A percentile compares a stretch with the other conserved stretches of the same genome.
phyloP scores from a whole-genome alignment of 495 filamentous ascomycete genomes.

The Choiromyces venosus region DNA sequence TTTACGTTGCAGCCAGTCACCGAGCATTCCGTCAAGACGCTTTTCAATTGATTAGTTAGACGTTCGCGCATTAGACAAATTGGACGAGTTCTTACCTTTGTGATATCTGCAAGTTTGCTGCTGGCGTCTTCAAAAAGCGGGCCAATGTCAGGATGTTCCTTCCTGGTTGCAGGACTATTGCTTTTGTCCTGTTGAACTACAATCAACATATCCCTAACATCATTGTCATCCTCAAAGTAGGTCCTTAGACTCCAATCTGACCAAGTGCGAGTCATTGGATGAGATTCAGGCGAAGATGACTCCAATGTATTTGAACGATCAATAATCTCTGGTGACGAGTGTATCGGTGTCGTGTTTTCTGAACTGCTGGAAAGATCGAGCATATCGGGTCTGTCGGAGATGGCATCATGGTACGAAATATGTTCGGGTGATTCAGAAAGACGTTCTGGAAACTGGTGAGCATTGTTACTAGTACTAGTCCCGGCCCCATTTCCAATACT shows the following conservation, averaged over 20 bases:
- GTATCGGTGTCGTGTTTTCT: conserved; percentile 53
- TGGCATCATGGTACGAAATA: conserved; percentile 54
- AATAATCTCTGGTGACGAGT: conserved; percentile 60
- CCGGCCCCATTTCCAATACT: conserved; percentile 9
- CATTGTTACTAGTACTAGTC: conserved; percentile 6
- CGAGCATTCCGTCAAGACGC: conserved; percentile 78
- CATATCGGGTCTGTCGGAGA: conserved; percentile 55
- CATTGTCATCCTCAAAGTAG: conserved; percentile 87
- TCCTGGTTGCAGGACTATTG: conserved; percentile 52
- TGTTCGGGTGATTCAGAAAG: conserved; percentile 74
- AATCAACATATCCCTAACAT: conserved; percentile 82
- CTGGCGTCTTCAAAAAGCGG: conserved; percentile 80
- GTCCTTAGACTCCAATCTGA: conserved; percentile 75
- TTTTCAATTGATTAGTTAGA: conserved; percentile 41
- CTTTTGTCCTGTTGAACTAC: conserved; percentile 90
- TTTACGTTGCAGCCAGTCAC: conserved; percentile 70
- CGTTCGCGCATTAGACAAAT: not conserved
- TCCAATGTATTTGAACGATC: conserved; percentile 45
- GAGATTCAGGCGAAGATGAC: conserved; percentile 42
- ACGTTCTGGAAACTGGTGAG: conserved; percentile 44
- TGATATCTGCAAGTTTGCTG: conserved; percentile 72
- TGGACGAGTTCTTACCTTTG: conserved; percentile 52
- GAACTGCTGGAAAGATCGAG: conserved; percentile 62
- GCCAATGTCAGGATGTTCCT: conserved; percentile 77
- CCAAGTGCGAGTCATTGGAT: conserved; percentile 54